phyloP scores from a whole-genome alignment of 148 eudicot genomes.

The Rhododendron mucronatum region DNA sequence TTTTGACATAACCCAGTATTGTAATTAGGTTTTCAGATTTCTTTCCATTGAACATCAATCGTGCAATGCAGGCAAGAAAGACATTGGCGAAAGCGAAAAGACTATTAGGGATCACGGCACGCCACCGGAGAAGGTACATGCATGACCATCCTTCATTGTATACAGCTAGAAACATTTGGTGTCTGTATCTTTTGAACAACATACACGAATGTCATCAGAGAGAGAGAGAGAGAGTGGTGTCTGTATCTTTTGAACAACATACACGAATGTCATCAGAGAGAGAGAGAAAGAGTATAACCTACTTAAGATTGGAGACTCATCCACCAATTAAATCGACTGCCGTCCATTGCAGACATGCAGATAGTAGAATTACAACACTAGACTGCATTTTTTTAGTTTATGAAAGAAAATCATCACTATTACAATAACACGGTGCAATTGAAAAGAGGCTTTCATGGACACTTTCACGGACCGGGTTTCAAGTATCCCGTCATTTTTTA shows the following conservation, averaged over 20 bases:
- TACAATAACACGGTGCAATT: not conserved
- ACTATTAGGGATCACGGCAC: not conserved
- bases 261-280: not conserved
- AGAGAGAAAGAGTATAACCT: not conserved
- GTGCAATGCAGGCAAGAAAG: slow-evolving; percentile 15
- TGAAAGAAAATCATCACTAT: not conserved
- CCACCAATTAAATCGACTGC: not conserved
- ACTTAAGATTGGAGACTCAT: not conserved
- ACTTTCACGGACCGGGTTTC: too few species aligned
- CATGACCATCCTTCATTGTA: not conserved
- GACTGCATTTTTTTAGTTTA: not conserved
- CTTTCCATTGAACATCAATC: not conserved
- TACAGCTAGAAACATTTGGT: not conserved
- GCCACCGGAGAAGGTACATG: slow-evolving; percentile 4
- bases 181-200: not conserved
- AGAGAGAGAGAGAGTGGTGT: not conserved
- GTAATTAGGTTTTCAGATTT: not conserved
- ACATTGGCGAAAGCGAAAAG: not conserved
- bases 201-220: not conserved
- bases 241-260: not conserved
- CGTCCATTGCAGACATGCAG: not conserved
- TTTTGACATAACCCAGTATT: not conserved
- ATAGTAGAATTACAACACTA: not conserved
- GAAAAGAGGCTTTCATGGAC: too few species aligned
- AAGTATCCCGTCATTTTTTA: not conserved